phyloP scores from a whole-genome alignment of 805 yeast species.

The Lipomyces spencermartinsiae region DNA sequence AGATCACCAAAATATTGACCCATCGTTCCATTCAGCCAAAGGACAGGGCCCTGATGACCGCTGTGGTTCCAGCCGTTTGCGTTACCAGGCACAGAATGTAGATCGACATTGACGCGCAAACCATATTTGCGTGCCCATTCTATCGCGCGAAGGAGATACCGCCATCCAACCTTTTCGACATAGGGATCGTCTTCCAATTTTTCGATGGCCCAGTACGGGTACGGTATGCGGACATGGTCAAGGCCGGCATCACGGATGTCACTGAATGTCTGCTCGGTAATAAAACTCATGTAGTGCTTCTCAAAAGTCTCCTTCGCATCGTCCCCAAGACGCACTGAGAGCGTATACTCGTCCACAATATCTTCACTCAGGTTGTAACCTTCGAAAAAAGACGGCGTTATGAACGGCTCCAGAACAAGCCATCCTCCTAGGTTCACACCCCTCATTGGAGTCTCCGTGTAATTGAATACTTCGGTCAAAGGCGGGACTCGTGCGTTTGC shows the following conservation, averaged over 20 bases:
- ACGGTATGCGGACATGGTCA: conserved; percentile 86
- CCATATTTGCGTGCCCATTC: conserved; percentile 69
- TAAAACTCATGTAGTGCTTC: conserved; percentile 80
- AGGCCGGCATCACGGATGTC: conserved; percentile 67
- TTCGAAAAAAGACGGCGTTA: conserved; percentile 77
- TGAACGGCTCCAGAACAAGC: conserved; percentile 84
- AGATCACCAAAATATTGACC: conserved; percentile 50
- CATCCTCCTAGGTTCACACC: conserved; percentile 91
- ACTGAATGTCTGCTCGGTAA: conserved; percentile 72
- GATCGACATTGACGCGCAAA: conserved; percentile 73
- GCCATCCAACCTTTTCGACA: conserved; percentile 62
- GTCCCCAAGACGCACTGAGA: conserved; percentile 62
- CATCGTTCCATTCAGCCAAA: conserved; percentile 54
- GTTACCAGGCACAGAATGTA: conserved; percentile 84
- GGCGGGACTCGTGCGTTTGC: conserved; percentile 45
- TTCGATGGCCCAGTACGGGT: conserved; percentile 93
- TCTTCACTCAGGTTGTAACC: conserved; percentile 43
- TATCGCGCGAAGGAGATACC: conserved; percentile 67
- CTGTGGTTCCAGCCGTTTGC: conserved; percentile 88
- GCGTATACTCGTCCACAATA: conserved; percentile 79
- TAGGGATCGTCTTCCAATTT: conserved; percentile 73
- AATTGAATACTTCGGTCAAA: conserved; percentile 41
- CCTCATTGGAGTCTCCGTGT: conserved; percentile 47
- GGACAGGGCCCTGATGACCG: conserved; percentile 60
- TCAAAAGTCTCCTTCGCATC: conserved; percentile 59